Base-by-base conservation (phyloP, 345 rosid genomes). In the Lepidium aucheri region DNA sequence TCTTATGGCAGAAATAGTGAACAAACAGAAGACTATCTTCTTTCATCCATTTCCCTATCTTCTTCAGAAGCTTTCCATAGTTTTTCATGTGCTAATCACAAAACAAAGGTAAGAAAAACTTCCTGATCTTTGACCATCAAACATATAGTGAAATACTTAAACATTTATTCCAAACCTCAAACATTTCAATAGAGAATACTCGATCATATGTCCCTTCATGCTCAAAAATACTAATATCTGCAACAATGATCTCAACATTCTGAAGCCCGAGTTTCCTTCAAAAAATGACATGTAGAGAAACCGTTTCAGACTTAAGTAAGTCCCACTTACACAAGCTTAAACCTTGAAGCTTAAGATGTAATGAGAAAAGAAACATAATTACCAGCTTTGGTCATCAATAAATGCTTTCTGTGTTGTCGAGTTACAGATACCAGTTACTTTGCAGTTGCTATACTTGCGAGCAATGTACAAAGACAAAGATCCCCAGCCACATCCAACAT, bases 401-500 rank as follows among this genome's bases (percentile, higher is more conserved):
- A 32, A 49, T 8, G 75, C 86, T 73, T 86, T 93, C 76, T 89
- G 97, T 0, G 94, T 87, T 11, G 18, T 74, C 4, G 98, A 92
- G 72, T 92, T 89, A 81, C 98, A 89, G 36, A 93, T 81, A 50
- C 98, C 97, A 0, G 87, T 87, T 22, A 89, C 3, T 61, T 61
- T 89, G 82, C 97, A 93, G 4, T 76, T 85, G 61, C 81, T 70
- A 39, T 80, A 85, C 53, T 86, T 86, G 44, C 78, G 76, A 9
- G 97, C 97, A 56, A 86, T 81, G 80, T 84, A 82, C 52, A 87
- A 64, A 73, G 82, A 77, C 30, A 93, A 84, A 30, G 97, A 89
- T 0, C 98, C 98, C 97, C 97, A 86, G 0, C 97, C 98, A 73
- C 97, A 89, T 33, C 97, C 98, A 28, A 86, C 78, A 61, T 89